Evolutionary conservation across 371 early-diverging fungal species (phyloP), one percentile per base, ranked within the genome.

Genomic region (Mycotypha africana): DNA sequence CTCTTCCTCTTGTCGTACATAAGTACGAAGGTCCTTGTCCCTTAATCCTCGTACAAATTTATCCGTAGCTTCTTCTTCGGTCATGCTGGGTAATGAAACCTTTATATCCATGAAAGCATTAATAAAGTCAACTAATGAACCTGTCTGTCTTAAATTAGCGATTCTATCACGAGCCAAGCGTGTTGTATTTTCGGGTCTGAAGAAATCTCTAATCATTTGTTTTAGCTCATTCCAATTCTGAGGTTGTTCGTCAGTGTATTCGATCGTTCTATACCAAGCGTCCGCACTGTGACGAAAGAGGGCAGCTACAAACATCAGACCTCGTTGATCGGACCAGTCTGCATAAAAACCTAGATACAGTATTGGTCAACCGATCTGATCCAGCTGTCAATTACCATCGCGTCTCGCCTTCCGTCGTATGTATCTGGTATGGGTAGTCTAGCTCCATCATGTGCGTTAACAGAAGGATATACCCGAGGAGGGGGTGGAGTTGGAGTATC

Each of bases 1-100:
- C 0, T 88, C 65, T 58, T 90, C 90, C 48, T 89, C 84, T 30
- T 81, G 68, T 2, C 49, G 17, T 1, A 50, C 24, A 14, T 50
- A 37, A 38, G 44, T 44, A 5, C 32, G 17, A 11, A 42, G 30
- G 1, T 20, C 2, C 8, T 31, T 28, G 1, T 15, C 12, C 0
- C 12, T 1, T 1, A 50, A 22, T 1, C 51, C 51, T 16, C 51
- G 43, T 14, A 45, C 34, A 26, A 40, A 40, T 19, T 44, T 51
- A 25, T 51, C 45, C 9, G 24, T 34, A 12, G 45, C 45, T 33
- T 45, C 44, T 2, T 25, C 44, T 10, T 51, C 45, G 4, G 43
- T 50, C 51, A 50, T 50, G 0, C 2, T 14, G 4, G 37, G 37
- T 0, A 50, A 38, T 14, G 30, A 43, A 11, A 50, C n/a, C 21